phyloP scores from a whole-genome alignment of 768 basidiomycete species.

The Termitomyces bulborhizus region DNA sequence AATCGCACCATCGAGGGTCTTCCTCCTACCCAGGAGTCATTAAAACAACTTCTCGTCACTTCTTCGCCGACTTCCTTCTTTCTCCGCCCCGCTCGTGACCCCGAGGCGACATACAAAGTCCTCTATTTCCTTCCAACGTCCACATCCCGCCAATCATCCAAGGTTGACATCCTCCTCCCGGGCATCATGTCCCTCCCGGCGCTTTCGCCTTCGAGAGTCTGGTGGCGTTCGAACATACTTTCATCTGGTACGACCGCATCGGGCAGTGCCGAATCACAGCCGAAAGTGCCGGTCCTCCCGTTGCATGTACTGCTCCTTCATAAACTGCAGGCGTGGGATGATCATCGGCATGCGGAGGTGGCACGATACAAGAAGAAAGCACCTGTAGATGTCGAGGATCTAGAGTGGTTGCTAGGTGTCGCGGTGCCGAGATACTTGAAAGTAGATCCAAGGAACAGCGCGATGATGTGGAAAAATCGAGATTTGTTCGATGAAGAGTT shows the following conservation, averaged over 20 bases:
- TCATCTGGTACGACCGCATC: background rate
- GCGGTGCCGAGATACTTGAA: background rate
- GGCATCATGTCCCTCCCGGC: constrained; percentile 15
- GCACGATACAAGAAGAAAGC: constrained; percentile 9
- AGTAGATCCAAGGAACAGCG: background rate
- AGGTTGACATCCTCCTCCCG: constrained; percentile 14
- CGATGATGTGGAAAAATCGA: constrained; percentile 2
- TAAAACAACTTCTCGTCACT: constrained; percentile 10
- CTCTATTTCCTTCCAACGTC: constrained; percentile 13
- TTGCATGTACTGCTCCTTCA: constrained; percentile 13
- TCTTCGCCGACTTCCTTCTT: constrained; percentile 4
- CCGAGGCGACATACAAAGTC: constrained; percentile 11
- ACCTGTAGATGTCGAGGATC: constrained; percentile 11
- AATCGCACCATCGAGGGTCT: background rate
- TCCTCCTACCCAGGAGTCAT: constrained; percentile 7
- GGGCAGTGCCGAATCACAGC: background rate
- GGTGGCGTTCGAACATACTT: background rate
- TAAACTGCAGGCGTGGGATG: constrained; percentile 16
- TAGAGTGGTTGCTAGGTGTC: constrained; percentile 5
- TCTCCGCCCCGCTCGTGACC: constrained; percentile 7
- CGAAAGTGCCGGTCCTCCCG: constrained; percentile 10
- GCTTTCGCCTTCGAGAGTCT: background rate
- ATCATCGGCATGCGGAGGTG: constrained; percentile 10
- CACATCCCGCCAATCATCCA: constrained; percentile 1
- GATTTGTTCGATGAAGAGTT: constrained; percentile 11